phyloP scores from a whole-genome alignment of 192 early-diverging fungal species.

The Podila horticola region DNA sequence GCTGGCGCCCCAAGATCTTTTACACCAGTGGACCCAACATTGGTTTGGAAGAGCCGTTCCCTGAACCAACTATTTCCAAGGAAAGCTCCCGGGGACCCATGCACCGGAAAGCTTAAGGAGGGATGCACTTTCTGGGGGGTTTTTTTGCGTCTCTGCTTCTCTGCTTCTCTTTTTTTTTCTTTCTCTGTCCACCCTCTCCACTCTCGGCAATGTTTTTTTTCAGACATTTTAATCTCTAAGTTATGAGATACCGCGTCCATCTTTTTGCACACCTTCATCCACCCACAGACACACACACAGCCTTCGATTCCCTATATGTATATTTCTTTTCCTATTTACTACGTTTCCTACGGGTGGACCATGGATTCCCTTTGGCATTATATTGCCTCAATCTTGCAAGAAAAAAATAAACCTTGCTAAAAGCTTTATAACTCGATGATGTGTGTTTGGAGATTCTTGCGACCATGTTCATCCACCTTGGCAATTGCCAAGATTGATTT shows the following conservation, averaged over 20 bases:
- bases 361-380: too few species aligned
- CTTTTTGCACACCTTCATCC: not conserved
- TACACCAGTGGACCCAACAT: constrained; percentile 63
- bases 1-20: constrained; percentile 83
- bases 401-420: too few species aligned
- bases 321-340: not conserved
- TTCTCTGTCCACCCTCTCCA: too few species aligned
- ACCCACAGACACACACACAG: not conserved
- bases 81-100: not conserved
- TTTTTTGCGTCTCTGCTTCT: not conserved
- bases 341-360: not conserved
- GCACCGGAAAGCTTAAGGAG: not conserved
- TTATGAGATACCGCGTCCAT: not conserved
- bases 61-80: constrained; percentile 55
- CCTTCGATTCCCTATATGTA: not conserved
- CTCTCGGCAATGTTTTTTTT: not conserved
- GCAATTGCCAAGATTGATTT: too few species aligned
- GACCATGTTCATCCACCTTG: too few species aligned
- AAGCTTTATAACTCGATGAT: too few species aligned
- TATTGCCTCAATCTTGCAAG: too few species aligned
- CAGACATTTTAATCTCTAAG: not conserved
- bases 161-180: too few species aligned
- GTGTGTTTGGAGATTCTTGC: too few species aligned
- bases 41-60: constrained; percentile 75
- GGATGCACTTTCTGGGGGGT: not conserved